These are phyloP conservation scores for Russula compacta DNA, from an alignment of 768 basidiomycete species.

Conservation along the genomic window DNA sequence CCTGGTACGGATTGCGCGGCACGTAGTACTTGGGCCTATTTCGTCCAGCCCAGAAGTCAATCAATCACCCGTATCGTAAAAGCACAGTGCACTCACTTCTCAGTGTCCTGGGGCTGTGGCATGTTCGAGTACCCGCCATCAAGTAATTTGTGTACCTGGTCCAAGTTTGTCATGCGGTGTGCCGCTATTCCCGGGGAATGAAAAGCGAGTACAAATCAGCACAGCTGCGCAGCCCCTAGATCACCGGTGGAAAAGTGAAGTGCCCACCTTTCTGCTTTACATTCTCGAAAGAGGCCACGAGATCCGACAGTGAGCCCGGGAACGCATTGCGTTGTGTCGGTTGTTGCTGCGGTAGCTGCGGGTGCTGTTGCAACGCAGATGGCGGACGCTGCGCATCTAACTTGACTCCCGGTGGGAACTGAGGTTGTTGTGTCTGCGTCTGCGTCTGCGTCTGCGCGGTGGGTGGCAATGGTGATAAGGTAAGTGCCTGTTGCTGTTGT, in stretches of 20 bases:
- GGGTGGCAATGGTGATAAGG: constrained; percentile 9
- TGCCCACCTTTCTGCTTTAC: constrained; percentile 89
- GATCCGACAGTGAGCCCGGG: constrained; percentile 82
- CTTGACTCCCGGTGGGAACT: constrained; percentile 22
- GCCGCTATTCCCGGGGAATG: constrained; percentile 37
- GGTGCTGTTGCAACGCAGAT: constrained; percentile 18
- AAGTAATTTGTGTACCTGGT: constrained; percentile 85
- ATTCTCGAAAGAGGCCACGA: constrained; percentile 90
- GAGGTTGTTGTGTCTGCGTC: constrained; percentile 12
- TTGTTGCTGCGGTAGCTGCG: constrained; percentile 39
- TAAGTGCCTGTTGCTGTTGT: constrained; percentile 22
- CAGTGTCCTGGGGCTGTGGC: constrained; percentile 90
- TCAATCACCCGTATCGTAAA: neutral
- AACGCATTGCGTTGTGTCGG: constrained; percentile 33
- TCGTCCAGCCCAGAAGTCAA: constrained; percentile 13
- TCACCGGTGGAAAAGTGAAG: neutral
- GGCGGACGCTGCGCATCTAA: constrained; percentile 15
- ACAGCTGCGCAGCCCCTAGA: neutral
- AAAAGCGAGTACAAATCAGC: neutral
- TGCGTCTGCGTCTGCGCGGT: neutral
- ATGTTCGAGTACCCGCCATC: constrained; percentile 85
- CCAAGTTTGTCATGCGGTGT: constrained; percentile 79
- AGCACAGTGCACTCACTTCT: constrained; percentile 50
- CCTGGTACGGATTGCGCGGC: constrained; percentile 83
- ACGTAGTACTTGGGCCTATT: constrained; percentile 92